Percentiles rank a stretch among this genome's conserved stretches.
These are phyloP conservation scores for Nannochloropsis salina DNA, from an alignment of 108 stramenopile genomes.

Conservation along the genomic window DNA sequence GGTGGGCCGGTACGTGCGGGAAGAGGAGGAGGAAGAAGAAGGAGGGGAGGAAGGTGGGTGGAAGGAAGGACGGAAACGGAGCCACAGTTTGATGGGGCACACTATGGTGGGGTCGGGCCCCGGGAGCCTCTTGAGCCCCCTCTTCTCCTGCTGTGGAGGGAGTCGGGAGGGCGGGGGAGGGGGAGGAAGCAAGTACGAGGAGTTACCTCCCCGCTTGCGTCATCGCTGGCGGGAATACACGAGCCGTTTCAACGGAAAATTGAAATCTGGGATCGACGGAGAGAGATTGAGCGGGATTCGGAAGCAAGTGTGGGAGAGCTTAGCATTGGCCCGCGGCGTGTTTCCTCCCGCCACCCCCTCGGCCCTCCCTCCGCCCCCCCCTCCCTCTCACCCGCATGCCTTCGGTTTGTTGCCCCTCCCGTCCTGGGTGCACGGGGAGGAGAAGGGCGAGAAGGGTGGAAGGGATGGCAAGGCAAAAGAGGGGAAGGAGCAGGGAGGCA, in stretches of 20 bases:
- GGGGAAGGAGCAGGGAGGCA: not conserved
- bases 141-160: not conserved
- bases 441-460: too few relatives aligned
- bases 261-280: not conserved
- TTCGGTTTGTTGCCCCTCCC: too few relatives aligned
- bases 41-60: not conserved
- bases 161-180: not conserved
- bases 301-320: not conserved
- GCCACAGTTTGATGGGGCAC: too few relatives aligned
- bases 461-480: too few relatives aligned
- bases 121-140: conserved; percentile 31
- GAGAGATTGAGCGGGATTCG: not conserved
- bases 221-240: not conserved
- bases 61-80: too few relatives aligned
- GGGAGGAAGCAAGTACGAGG: not conserved
- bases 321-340: not conserved
- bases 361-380: not conserved
- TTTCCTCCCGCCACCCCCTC: not conserved
- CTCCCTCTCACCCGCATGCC: too few relatives aligned
- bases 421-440: too few relatives aligned
- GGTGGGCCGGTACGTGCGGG: not conserved
- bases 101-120: not conserved
- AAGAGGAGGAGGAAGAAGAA: conserved; percentile 31
- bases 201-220: not conserved
- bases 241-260: not conserved